A percentile compares a stretch with the other conserved stretches of the same genome.
Evolutionary conservation across 495 filamentous ascomycete species (phyloP).

Genomic region (Bacidia rubella): DNA sequence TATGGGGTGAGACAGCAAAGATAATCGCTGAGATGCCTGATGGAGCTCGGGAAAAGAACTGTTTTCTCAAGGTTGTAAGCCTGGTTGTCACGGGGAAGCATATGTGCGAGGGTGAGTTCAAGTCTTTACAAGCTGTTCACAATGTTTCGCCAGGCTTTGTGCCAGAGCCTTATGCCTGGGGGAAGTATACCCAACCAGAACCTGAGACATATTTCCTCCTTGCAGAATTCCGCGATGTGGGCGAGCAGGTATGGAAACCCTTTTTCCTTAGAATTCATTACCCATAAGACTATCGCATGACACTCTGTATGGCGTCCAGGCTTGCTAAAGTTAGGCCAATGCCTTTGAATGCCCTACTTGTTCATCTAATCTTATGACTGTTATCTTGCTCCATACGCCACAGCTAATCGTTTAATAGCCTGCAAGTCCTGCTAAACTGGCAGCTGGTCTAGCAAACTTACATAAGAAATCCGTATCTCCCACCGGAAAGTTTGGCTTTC

Average conservation of each 20-base stretch:
- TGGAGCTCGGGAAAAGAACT: slow-evolving; percentile 16
- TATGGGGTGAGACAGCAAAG: slow-evolving; percentile 24
- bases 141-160: slow-evolving; percentile 27
- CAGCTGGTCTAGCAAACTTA: slow-evolving; percentile 26
- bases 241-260: slow-evolving; percentile 17
- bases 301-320: no score
- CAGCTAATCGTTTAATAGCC: slow-evolving; percentile 4
- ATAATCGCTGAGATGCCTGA: slow-evolving; percentile 20
- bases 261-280: no score
- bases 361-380: no score
- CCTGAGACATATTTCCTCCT: slow-evolving; percentile 34
- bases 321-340: no score
- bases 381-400: background rate
- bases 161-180: slow-evolving; percentile 34
- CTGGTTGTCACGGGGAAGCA: slow-evolving; percentile 20
- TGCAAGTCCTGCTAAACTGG: slow-evolving; percentile 29
- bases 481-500: slow-evolving; percentile 41
- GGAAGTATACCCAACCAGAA: slow-evolving; percentile 21
- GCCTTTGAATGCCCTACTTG: no score
- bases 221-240: slow-evolving; percentile 30
- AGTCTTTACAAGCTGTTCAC: slow-evolving; percentile 33
- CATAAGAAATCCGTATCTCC: slow-evolving; percentile 30
- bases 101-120: slow-evolving; percentile 34
- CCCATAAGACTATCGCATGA: background rate
- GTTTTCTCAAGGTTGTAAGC: slow-evolving; percentile 25